phyloP scores from a whole-genome alignment of 768 basidiomycete species.

The Leccinellum rugosiceps region DNA sequence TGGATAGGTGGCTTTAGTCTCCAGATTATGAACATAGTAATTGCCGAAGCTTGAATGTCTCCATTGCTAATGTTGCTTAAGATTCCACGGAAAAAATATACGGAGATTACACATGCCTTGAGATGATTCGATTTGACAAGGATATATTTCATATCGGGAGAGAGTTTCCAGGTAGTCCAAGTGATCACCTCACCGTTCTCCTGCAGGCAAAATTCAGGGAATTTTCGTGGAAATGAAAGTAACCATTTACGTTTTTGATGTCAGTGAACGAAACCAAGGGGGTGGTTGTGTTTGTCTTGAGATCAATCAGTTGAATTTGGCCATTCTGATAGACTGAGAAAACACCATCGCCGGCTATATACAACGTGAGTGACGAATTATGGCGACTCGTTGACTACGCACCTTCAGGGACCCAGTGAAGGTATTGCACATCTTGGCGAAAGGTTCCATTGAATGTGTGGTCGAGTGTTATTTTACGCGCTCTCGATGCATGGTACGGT shows the following conservation, averaged over 20 bases:
- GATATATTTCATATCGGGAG: constrained; percentile 88
- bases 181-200: constrained; percentile 48
- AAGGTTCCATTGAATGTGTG: constrained; percentile 95
- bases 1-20: constrained; percentile 63
- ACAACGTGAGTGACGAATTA: constrained; percentile 5
- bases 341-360: constrained; percentile 88
- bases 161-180: constrained; percentile 73
- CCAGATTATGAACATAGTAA: constrained; percentile 87
- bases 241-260: constrained; percentile 56
- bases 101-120: constrained; percentile 49
- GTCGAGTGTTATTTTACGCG: constrained; percentile 75
- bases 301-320: constrained; percentile 74
- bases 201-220: constrained; percentile 34
- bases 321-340: constrained; percentile 64
- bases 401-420: constrained; percentile 96
- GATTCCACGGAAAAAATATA: not conserved
- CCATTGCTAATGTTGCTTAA: constrained; percentile 72
- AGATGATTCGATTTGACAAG: constrained; percentile 71
- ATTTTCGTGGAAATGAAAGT: not conserved
- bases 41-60: constrained; percentile 87
- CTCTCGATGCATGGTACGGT: constrained; percentile 50
- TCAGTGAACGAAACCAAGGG: constrained; percentile 56
- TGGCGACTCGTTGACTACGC: constrained; percentile 14
- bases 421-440: constrained; percentile 34
- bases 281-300: constrained; percentile 69